These are phyloP conservation scores for Butyriboletus appendiculatus DNA, from an alignment of 1,284 basidiomycete genomes.

Conservation along the genomic window DNA sequence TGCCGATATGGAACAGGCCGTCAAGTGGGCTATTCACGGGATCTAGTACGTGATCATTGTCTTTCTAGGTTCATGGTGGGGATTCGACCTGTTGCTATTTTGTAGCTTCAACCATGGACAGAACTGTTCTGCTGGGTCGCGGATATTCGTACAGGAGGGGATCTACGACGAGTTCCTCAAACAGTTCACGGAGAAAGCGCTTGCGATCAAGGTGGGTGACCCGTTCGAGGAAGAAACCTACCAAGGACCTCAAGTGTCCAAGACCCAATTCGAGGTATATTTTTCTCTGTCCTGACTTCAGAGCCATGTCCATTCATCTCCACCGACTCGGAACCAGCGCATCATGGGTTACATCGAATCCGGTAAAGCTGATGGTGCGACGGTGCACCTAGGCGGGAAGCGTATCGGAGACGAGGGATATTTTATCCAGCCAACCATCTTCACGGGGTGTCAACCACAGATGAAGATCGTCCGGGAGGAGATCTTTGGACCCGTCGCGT, in stretches of 20 bases:
- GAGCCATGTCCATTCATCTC: neutral
- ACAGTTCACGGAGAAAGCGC: constrained; percentile 49
- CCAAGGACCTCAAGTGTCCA: constrained; percentile 75
- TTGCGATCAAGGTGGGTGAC: constrained; percentile 58
- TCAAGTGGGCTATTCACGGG: constrained; percentile 66
- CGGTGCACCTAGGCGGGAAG: constrained; percentile 61
- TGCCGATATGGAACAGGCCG: constrained; percentile 59
- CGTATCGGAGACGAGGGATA: constrained; percentile 58
- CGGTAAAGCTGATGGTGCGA: constrained; percentile 41
- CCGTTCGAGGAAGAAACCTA: constrained; percentile 63
- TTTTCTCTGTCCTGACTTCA: neutral
- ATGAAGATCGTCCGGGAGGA: constrained; percentile 76
- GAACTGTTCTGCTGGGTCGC: constrained; percentile 67
- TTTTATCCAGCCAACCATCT: constrained; percentile 65
- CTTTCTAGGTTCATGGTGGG: neutral
- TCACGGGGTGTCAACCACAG: constrained; percentile 58
- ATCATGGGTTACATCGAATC: constrained; percentile 16
- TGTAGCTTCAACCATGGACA: constrained; percentile 67
- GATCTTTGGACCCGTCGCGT: constrained; percentile 58
- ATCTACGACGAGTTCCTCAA: constrained; percentile 63
- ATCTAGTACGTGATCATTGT: constrained; percentile 43
- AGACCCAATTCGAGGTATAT: constrained; percentile 44
- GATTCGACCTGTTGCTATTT: constrained; percentile 7
- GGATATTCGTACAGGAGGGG: constrained; percentile 66
- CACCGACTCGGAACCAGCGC: neutral